phyloP scores from a whole-genome alignment of 768 basidiomycete species.

The Sarcomyxa edulis region DNA sequence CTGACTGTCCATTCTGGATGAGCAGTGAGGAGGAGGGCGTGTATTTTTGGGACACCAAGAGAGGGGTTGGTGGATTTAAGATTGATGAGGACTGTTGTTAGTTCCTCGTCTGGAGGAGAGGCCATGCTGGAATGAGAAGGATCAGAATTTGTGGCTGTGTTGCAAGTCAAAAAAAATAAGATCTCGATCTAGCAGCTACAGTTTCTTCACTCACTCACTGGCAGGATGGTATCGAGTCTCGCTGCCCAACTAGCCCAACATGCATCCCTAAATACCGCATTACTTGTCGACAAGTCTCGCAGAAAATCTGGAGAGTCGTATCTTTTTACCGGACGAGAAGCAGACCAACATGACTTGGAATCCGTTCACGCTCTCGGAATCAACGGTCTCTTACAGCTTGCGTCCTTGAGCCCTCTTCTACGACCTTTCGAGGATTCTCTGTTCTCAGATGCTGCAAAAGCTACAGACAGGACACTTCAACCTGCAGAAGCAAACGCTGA shows the following conservation, averaged over 20 bases:
- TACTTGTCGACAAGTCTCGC: constrained; percentile 61
- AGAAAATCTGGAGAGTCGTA: constrained; percentile 74
- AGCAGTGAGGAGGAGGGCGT: constrained; percentile 50
- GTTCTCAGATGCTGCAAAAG: constrained; percentile 76
- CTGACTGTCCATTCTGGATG: constrained; percentile 75
- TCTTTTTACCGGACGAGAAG: constrained; percentile 79
- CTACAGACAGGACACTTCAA: constrained; percentile 74
- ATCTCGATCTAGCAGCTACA: no score
- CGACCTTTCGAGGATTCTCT: constrained; percentile 60
- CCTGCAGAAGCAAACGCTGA: constrained; percentile 53
- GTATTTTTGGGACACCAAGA: constrained; percentile 70
- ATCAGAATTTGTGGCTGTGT: no score
- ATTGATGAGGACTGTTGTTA: constrained; percentile 46
- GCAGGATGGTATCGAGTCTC: constrained; percentile 60
- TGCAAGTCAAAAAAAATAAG: no score
- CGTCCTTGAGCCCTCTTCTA: constrained; percentile 53
- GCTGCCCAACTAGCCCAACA: constrained; percentile 76
- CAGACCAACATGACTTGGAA: constrained; percentile 83
- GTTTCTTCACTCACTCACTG: no score
- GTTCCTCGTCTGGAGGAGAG: constrained; percentile 61
- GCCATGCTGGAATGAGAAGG: no score
- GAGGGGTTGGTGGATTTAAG: constrained; percentile 55
- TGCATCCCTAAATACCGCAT: constrained; percentile 71
- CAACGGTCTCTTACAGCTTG: constrained; percentile 74
- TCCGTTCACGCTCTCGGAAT: constrained; percentile 75